Conservation (phyloP, 2,329 filamentous ascomycete species). For the Gyromitra esculenta region DNA sequence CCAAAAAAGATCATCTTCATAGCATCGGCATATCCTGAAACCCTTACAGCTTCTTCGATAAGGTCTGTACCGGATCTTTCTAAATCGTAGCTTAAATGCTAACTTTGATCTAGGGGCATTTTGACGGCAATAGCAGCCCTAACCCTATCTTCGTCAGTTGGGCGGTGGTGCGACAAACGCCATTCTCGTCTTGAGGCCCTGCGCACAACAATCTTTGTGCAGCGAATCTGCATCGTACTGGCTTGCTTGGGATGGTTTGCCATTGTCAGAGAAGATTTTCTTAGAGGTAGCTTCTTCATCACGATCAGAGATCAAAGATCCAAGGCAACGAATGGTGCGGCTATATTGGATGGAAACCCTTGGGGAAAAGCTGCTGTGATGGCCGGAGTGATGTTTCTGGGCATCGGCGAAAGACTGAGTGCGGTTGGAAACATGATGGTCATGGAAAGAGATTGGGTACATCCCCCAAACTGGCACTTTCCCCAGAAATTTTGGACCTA, state of each 20-base stretch:
- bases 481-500: conserved; percentile 55
- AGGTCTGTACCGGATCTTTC: conserved; percentile 39
- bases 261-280: conserved; percentile 56
- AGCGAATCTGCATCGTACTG: conserved; percentile 61
- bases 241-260: conserved; percentile 62
- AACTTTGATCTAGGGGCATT: conserved; percentile 57
- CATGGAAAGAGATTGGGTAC: conserved; percentile 65
- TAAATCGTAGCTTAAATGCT: conserved; percentile 40
- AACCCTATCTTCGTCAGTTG: conserved; percentile 62
- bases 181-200: conserved; percentile 62
- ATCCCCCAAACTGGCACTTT: not conserved
- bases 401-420: conserved; percentile 62
- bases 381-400: conserved; percentile 60
- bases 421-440: conserved; percentile 63
- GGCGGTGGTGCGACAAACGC: conserved; percentile 62
- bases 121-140: conserved; percentile 61
- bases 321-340: not conserved
- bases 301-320: not conserved
- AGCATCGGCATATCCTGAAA: conserved; percentile 59
- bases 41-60: conserved; percentile 36
- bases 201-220: conserved; percentile 62
- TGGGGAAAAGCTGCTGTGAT: conserved; percentile 58
- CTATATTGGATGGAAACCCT: not conserved
- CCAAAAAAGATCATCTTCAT: conserved; percentile 65
- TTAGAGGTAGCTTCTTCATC: conserved; percentile 28